Conservation (phyloP, 1,284 basidiomycete genomes). For the Pseudozyma sp. region DNA sequence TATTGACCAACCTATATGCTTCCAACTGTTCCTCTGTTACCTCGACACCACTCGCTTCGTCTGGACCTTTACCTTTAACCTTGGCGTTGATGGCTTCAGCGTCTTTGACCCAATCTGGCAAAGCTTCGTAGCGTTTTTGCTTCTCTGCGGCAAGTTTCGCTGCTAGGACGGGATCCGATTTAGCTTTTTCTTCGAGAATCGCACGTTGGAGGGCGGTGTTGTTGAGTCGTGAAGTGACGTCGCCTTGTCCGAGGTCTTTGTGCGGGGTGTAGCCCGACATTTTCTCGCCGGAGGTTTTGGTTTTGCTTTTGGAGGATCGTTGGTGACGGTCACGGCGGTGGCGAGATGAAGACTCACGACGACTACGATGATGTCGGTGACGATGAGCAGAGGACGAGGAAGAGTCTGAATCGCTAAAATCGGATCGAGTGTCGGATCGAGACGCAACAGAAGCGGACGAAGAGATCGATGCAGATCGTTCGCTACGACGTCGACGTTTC, state of each 20-base stretch:
- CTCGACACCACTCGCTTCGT: conserved; percentile 73
- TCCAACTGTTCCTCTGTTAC: conserved; percentile 94
- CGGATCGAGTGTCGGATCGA: too few species aligned
- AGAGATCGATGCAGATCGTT: conserved; percentile 2
- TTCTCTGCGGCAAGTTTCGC: conserved; percentile 12
- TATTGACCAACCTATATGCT: conserved; percentile 78
- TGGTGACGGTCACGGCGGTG: background rate
- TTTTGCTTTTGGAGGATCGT: background rate
- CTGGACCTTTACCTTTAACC: conserved; percentile 42
- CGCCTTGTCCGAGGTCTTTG: conserved; percentile 6
- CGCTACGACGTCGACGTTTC: conserved; percentile 2
- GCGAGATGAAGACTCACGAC: too few species aligned
- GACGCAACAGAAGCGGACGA: background rate
- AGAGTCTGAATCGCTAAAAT: too few species aligned
- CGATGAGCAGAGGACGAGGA: too few species aligned
- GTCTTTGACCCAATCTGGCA: conserved; percentile 58
- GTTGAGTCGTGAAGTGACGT: conserved; percentile 35
- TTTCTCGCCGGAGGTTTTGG: background rate
- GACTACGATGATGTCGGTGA: too few species aligned
- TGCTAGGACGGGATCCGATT: conserved; percentile 23
- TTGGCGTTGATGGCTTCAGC: conserved; percentile 45
- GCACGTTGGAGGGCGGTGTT: conserved; percentile 29
- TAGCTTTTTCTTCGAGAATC: conserved; percentile 39
- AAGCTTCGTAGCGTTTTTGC: conserved; percentile 9
- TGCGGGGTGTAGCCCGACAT: conserved; percentile 7